Evolutionary conservation across 2,329 filamentous ascomycete genomes (phyloP), one percentile per base, ranked within the genome.

Genomic region (Cladophialophora carrionii): DNA sequence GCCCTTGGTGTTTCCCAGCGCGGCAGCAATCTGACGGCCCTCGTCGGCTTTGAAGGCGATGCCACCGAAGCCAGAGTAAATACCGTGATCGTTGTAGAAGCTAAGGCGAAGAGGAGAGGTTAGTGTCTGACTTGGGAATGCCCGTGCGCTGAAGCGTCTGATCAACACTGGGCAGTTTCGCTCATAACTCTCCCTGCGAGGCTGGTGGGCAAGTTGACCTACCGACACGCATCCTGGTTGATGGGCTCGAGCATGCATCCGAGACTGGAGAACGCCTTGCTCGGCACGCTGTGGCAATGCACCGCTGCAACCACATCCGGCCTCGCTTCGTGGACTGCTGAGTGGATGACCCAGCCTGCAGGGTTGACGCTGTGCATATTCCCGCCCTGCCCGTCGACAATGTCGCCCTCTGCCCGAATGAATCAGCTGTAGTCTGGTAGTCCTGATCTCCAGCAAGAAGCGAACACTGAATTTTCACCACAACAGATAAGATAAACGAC

Each of bases 201-300:
- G 12, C 7, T 34, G 2, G 26, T 17, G n/a, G 43, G 20, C n/a
- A 31, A 22, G 32, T 32, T 59, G 32, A 58, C 62, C 46, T 52
- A 65, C 65, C 66, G 49, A 41, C 66, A 68, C 7, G 68, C 68
- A 49, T 70, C 85, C 74, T 87, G 85, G 1, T 84, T 85, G 55
- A 85, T 82, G 69, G 83, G 86, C 64, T 87, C 84, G 48, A 87
- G 78, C 9, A 80, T 80, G 65, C 83, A 83, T 4, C 87, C 87
- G 31, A 88, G 81, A 0, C 85, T 77, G 69, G 84, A 86, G 77
- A 89, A 89, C 9, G 87, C 83, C 61, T 85, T 84, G 4, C 85
- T 85, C 68, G 86, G 82, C 43, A 87, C 79, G 20, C 81, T 82
- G 73, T 87, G 85, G 2, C 83, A 83, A 73, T 88, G 85, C 0